phyloP scores from a whole-genome alignment of 2,329 filamentous ascomycete genomes.

The Alternaria infectoria region DNA sequence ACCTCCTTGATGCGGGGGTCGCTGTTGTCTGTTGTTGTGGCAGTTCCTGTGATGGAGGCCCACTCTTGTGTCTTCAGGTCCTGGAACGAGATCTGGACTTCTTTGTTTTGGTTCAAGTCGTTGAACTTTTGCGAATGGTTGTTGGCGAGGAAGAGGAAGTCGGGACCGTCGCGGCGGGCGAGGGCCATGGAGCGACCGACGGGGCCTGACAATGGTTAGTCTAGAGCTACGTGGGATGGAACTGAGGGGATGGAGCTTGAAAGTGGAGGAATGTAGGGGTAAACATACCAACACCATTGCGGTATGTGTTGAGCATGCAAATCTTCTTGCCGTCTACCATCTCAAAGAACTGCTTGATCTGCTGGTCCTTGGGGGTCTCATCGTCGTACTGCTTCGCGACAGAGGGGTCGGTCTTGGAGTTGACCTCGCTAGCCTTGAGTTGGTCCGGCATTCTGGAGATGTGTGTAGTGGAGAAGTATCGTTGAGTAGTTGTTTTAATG shows the following conservation, averaged over 20 bases:
- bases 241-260: background rate
- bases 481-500: background rate
- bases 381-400: conserved; percentile 58
- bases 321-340: conserved; percentile 56
- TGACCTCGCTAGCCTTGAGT: conserved; percentile 50
- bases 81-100: conserved; percentile 55
- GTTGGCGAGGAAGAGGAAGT: conserved; percentile 60
- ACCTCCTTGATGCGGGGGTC: conserved; percentile 59
- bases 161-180: conserved; percentile 62
- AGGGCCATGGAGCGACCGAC: conserved; percentile 58
- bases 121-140: conserved; percentile 55
- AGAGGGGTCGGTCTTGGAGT: conserved; percentile 54
- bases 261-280: background rate
- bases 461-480: conserved; percentile 25
- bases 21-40: conserved; percentile 48
- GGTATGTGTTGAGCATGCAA: conserved; percentile 52
- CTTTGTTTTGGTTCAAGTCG: conserved; percentile 52
- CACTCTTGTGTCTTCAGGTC: conserved; percentile 56
- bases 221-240: background rate
- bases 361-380: conserved; percentile 51
- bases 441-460: conserved; percentile 54
- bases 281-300: conserved; percentile 48
- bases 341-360: conserved; percentile 57
- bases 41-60: conserved; percentile 55
- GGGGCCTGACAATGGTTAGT: conserved; percentile 36